A percentile compares a stretch with the other conserved stretches of the same genome.
Evolutionary conservation across 1,284 basidiomycete genomes (phyloP).

Genomic region (Naganishia sp.): DNA sequence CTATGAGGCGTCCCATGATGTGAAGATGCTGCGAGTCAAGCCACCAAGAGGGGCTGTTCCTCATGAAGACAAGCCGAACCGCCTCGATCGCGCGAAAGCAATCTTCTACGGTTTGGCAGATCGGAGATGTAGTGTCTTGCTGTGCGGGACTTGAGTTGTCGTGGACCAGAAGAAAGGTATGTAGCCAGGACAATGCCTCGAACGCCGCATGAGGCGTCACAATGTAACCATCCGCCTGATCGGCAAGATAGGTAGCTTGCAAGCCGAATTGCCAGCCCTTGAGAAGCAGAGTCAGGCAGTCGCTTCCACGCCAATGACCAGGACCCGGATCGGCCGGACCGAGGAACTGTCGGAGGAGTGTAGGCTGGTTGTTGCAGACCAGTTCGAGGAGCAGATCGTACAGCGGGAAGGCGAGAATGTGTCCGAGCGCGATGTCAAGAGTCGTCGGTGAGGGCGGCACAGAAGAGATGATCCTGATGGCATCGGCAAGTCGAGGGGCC

Average conservation of each 20-base stretch:
- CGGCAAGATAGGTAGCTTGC: background rate
- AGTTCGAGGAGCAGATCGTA: constrained; percentile 4
- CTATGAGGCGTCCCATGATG: background rate
- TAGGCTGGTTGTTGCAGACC: constrained; percentile 2
- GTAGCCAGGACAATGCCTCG: constrained; percentile 10
- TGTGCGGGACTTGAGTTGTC: background rate
- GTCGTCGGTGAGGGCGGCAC: background rate
- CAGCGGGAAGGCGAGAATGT: constrained; percentile 17
- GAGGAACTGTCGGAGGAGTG: constrained; percentile 14
- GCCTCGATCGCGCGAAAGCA: background rate
- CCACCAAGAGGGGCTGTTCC: constrained; percentile 9
- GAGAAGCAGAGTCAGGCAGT: constrained; percentile 5
- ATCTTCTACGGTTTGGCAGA: background rate
- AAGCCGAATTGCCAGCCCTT: constrained; percentile 14
- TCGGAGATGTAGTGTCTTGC: background rate
- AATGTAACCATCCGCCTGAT: background rate
- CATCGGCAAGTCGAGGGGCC: constrained; percentile 12
- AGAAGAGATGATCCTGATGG: background rate
- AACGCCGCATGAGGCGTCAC: background rate
- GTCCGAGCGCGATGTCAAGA: constrained; percentile 5
- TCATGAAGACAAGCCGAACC: constrained; percentile 6
- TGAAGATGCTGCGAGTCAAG: constrained; percentile 5
- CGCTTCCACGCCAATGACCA: constrained; percentile 6
- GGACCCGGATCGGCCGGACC: constrained; percentile 9
- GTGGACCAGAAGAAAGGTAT: background rate